Base-by-base conservation (phyloP, 306 rosid genomes). In the Ceratonia siliqua region DNA sequence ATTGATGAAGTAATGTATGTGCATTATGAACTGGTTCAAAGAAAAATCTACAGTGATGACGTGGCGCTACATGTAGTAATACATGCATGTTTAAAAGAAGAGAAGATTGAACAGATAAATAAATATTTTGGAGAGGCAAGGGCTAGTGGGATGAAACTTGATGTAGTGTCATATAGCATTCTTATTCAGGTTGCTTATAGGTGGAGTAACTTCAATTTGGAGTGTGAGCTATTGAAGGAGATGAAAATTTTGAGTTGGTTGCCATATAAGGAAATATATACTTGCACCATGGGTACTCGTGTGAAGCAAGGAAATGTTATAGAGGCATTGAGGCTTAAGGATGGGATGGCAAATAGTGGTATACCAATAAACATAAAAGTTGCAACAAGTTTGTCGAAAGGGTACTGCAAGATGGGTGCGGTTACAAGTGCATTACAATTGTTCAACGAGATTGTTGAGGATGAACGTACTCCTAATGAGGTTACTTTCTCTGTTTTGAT, bases 341-440 rank as follows among this genome's bases (percentile, higher is more conserved):
- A 90, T 78, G 93, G 87, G 74, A 90, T 93, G 98, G 73, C 80
- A 35, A 76, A 63, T 35, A 74, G 84, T 22, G 87, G 92, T 55
- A 38, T 72, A 15, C 81, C 84, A 1, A 24, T 87, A 65, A 82
- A 83, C 74, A 68, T 72, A 81, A 32, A n/a, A 59, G 88, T 81
- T 76, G 89, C 80, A 3, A 84, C 83, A 9, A 77, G 78, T 62
- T 93, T 93, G 84, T 76, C 89, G 84, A 84, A 83, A 69, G 94
- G 90, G 64, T 56, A 81, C 71, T 87, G 88, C 76, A 62, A 43
- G 78, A 81, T 39, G 64, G 89, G 97, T 61, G 72, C 87, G 63
- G 41, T 87, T 74, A 61, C 66, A 77, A 74, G 84, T 70, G 96
- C 93, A 17, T 53, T 93, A 78, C 82, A 48, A 62, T 86, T 90